Evolutionary conservation across 2,329 filamentous ascomycete genomes (phyloP).

Genomic region (Bipolaris bicolor): DNA sequence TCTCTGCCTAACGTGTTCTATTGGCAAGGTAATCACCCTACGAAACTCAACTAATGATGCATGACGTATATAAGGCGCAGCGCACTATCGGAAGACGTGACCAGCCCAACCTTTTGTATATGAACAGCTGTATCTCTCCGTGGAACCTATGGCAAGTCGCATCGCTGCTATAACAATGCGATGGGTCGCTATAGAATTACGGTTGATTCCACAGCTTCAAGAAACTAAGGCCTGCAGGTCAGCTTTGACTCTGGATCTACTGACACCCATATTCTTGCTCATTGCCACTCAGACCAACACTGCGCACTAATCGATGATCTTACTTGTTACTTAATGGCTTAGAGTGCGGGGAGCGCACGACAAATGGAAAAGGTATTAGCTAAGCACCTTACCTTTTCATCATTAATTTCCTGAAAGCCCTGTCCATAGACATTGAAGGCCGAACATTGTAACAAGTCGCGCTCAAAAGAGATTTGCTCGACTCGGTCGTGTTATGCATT

Average conservation of each 20-base stretch:
- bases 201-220: neutral
- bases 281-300: neutral
- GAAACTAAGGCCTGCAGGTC: neutral
- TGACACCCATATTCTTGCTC: neutral
- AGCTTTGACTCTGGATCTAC: constrained; percentile 1
- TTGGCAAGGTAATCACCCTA: neutral
- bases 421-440: too few species aligned
- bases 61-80: neutral
- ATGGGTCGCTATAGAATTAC: neutral
- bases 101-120: neutral
- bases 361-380: neutral
- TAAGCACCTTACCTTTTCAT: too few species aligned
- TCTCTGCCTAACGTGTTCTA: neutral
- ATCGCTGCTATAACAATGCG: neutral
- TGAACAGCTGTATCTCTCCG: neutral
- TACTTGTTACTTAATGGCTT: neutral
- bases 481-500: too few species aligned
- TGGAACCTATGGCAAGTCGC: neutral
- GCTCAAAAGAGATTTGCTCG: too few species aligned
- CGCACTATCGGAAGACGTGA: neutral
- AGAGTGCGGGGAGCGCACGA: neutral
- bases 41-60: neutral
- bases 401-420: too few species aligned
- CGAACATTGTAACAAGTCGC: too few species aligned
- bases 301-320: neutral